These are phyloP conservation scores for Pontederia crassipes DNA, from an alignment of 176 grass and related monocot species.

Conservation along the genomic window DNA sequence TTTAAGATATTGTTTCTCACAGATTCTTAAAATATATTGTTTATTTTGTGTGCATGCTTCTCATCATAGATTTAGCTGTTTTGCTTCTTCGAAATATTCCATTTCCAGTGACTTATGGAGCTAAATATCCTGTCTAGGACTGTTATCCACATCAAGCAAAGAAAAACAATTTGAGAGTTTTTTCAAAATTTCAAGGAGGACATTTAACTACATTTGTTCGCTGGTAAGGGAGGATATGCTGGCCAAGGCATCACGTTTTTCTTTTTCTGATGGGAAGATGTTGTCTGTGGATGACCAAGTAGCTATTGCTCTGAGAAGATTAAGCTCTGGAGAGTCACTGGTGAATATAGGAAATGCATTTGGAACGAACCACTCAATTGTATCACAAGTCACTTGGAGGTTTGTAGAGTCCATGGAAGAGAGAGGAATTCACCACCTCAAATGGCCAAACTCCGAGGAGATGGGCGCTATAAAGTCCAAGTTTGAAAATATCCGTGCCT, in stretches of 20 bases:
- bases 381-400: slow-evolving; percentile 55
- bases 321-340: slow-evolving; percentile 57
- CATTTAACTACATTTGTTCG: slow-evolving; percentile 45
- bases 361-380: slow-evolving; percentile 56
- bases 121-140: slow-evolving; percentile 17
- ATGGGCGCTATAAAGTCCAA: slow-evolving; percentile 52
- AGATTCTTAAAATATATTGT: no score
- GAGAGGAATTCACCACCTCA: slow-evolving; percentile 35
- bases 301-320: slow-evolving; percentile 46
- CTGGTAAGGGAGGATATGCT: slow-evolving; percentile 59
- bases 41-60: no score
- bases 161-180: slow-evolving; percentile 35
- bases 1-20: no score
- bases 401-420: slow-evolving; percentile 67
- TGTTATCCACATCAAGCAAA: slow-evolving; percentile 28
- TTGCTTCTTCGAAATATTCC: no score
- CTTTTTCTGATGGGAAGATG: slow-evolving; percentile 39
- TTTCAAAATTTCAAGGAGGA: slow-evolving; percentile 58
- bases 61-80: no score
- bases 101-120: no score
- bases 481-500: slow-evolving; percentile 44
- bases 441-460: slow-evolving; percentile 38
- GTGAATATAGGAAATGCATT: slow-evolving; percentile 43
- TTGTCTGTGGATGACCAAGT: slow-evolving; percentile 56
- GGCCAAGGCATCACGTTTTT: slow-evolving; percentile 44